Evolutionary conservation across 495 filamentous ascomycete genomes (phyloP).

Genomic region (Astrocystis sublimbata): DNA sequence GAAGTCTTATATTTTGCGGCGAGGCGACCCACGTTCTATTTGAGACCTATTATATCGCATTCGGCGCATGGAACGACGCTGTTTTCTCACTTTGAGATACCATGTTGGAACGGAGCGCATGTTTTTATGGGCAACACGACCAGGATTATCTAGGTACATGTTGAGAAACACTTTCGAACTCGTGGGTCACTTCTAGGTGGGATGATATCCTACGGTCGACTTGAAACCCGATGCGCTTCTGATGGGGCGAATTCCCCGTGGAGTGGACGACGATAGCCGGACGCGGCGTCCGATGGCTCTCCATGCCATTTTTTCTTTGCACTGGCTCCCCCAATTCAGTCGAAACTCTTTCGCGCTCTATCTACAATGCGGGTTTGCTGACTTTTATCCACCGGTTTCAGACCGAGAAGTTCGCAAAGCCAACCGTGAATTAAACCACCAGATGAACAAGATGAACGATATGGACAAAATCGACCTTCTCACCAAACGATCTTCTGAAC

Average conservation of each 20-base stretch:
- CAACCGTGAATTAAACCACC: slow-evolving; percentile 80
- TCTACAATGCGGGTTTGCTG: neutral
- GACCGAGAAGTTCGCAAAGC: slow-evolving; percentile 82
- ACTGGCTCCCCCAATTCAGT: neutral
- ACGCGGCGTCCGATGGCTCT: neutral
- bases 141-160: neutral
- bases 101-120: neutral
- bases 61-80: neutral
- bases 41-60: neutral
- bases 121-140: neutral
- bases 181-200: neutral
- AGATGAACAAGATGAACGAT: slow-evolving; percentile 76
- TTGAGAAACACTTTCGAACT: neutral
- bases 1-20: slow-evolving; percentile 17
- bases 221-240: neutral
- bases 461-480: slow-evolving; percentile 76
- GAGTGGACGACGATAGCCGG: neutral
- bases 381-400: slow-evolving; percentile 22
- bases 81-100: neutral
- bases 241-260: neutral
- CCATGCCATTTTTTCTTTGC: neutral
- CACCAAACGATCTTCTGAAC: slow-evolving; percentile 86
- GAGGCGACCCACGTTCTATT: neutral
- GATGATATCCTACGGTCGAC: neutral
- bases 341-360: neutral